phyloP scores from a whole-genome alignment of 2,329 filamentous ascomycete genomes.

The Penicillium sp. region DNA sequence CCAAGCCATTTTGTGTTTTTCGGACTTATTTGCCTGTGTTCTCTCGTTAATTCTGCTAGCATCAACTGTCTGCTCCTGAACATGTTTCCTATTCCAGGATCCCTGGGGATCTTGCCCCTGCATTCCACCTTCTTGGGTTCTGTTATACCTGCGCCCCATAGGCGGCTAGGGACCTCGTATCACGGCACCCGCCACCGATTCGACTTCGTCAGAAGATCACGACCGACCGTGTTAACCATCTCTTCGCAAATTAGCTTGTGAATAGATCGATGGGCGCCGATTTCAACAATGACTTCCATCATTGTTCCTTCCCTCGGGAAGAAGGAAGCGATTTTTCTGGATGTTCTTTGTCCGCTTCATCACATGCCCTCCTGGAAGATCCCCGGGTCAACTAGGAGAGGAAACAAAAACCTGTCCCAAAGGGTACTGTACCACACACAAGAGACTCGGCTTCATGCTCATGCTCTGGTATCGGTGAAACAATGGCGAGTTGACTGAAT shows the following conservation, averaged over 20 bases:
- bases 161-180: conserved; percentile 47
- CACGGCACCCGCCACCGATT: conserved; percentile 54
- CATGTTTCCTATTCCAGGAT: conserved; percentile 48
- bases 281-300: conserved; percentile 28
- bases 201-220: conserved; percentile 49
- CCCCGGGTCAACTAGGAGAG: conserved; percentile 55
- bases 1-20: conserved; percentile 20
- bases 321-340: conserved; percentile 80
- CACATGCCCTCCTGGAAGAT: conserved; percentile 59
- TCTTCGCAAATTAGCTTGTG: conserved; percentile 53
- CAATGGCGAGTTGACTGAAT: conserved; percentile 20
- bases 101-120: conserved; percentile 36
- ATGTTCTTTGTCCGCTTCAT: conserved; percentile 88
- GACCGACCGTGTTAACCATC: conserved; percentile 68
- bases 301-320: conserved; percentile 38
- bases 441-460: conserved; percentile 52
- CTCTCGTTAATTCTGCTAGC: conserved; percentile 13
- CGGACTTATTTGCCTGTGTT: conserved; percentile 14
- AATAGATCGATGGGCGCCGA: conserved; percentile 59
- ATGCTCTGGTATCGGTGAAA: conserved; percentile 9
- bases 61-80: conserved; percentile 44
- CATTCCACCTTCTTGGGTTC: conserved; percentile 38
- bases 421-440: conserved; percentile 78
- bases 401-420: conserved; percentile 94
- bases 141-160: conserved; percentile 14